Evolutionary conservation across 2,329 filamentous ascomycete species (phyloP).

Genomic region (Calonectria pauciramosa): DNA sequence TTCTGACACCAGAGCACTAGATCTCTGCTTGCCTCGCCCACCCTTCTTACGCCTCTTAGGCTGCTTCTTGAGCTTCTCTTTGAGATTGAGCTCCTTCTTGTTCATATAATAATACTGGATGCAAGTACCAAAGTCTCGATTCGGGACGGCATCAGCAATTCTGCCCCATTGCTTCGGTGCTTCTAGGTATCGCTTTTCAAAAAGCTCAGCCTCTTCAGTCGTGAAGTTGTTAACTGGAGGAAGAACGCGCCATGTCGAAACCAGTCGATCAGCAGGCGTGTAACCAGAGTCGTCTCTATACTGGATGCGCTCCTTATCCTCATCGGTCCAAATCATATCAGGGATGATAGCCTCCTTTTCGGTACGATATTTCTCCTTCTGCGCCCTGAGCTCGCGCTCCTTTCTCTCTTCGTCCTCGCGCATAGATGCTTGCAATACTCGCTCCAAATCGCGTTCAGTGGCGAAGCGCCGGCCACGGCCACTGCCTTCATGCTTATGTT

Average conservation of each 20-base stretch:
- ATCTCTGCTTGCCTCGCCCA: conserved; percentile 69
- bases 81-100: conserved; percentile 81
- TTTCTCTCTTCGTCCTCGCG: conserved; percentile 78
- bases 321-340: conserved; percentile 74
- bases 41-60: conserved; percentile 71
- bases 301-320: conserved; percentile 69
- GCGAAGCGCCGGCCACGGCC: conserved; percentile 70
- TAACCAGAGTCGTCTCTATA: conserved; percentile 78
- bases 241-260: conserved; percentile 79
- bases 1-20: conserved; percentile 76
- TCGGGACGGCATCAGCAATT: conserved; percentile 76
- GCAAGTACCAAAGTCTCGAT: conserved; percentile 81
- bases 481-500: conserved; percentile 70
- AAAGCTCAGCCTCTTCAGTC: conserved; percentile 75
- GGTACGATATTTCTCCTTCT: conserved; percentile 78
- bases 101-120: conserved; percentile 91
- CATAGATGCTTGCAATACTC: conserved; percentile 79
- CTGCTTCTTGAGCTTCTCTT: conserved; percentile 79
- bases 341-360: conserved; percentile 84
- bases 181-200: conserved; percentile 82
- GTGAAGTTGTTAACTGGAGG: conserved; percentile 83
- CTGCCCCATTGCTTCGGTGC: conserved; percentile 87
- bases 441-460: conserved; percentile 80
- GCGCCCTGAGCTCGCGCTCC: conserved; percentile 74
- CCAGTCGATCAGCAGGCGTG: conserved; percentile 74